Evolutionary conservation across 768 basidiomycete species (phyloP).

Genomic region (Lactarius deliciosus): DNA sequence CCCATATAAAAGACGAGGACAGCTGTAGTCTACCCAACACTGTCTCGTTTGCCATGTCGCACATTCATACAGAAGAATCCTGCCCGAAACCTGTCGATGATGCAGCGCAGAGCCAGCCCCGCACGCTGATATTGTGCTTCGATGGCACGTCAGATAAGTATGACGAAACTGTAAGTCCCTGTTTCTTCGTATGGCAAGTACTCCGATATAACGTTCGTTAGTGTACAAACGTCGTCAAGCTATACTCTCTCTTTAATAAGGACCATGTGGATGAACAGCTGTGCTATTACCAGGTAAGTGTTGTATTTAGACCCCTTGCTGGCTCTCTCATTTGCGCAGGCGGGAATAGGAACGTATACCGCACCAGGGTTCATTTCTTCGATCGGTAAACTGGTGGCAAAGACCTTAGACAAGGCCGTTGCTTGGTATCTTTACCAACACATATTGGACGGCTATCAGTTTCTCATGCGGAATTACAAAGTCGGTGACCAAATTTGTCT

Average conservation of each 20-base stretch:
- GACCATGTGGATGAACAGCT: conserved; percentile 38
- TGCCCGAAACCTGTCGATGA: background rate
- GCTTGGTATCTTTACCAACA: conserved; percentile 76
- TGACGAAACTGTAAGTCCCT: background rate
- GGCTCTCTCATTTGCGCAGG: background rate
- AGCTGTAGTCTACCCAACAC: background rate
- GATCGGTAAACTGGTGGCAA: conserved; percentile 52
- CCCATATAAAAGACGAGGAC: background rate
- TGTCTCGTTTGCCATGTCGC: background rate
- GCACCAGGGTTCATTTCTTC: conserved; percentile 67
- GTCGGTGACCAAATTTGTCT: conserved; percentile 70
- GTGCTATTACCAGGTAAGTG: conserved; percentile 67
- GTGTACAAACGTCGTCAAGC: conserved; percentile 44
- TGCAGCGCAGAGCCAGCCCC: background rate
- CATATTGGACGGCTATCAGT: conserved; percentile 72
- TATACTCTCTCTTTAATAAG: conserved; percentile 40
- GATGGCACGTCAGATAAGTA: conserved; percentile 22
- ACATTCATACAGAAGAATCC: background rate
- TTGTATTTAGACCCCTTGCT: background rate
- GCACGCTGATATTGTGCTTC: conserved; percentile 24
- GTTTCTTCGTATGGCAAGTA: background rate
- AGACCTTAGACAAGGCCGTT: conserved; percentile 62
- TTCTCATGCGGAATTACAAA: conserved; percentile 73
- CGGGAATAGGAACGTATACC: conserved; percentile 33
- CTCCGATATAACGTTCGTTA: conserved; percentile 21